Evolutionary conservation across 768 basidiomycete species (phyloP).

Genomic region (Tulasnella sp.): DNA sequence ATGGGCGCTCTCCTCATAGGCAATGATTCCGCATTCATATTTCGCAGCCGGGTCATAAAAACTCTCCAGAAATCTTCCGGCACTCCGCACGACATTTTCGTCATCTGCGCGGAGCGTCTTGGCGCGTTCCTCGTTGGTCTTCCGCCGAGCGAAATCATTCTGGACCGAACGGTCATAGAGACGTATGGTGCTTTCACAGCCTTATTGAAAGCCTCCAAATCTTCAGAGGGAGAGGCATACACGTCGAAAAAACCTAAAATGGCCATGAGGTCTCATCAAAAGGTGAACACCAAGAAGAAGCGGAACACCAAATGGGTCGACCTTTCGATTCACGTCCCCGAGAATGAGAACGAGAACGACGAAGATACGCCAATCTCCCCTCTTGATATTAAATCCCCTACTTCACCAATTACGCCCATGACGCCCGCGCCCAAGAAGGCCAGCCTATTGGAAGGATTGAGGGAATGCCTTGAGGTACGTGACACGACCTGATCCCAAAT

Average conservation of each 20-base stretch:
- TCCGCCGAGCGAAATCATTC: neutral
- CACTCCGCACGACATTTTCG: neutral
- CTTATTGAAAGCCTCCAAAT: neutral
- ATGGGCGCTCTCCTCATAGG: neutral
- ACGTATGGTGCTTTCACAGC: neutral
- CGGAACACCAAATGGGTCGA: neutral
- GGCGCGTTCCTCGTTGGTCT: neutral
- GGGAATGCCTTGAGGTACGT: neutral
- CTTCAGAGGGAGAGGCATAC: neutral
- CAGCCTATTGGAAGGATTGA: neutral
- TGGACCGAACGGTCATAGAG: neutral
- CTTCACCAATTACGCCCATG: neutral
- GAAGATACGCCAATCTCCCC: neutral
- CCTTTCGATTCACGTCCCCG: neutral
- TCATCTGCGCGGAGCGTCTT: neutral
- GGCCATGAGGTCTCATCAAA: neutral
- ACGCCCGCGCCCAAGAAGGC: neutral
- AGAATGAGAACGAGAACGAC: neutral
- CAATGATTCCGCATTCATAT: neutral
- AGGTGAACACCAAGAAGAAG: neutral
- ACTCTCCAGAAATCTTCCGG: neutral
- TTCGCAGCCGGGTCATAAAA: conserved; percentile 6
- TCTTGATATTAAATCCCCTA: neutral
- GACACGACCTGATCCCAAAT: neutral
- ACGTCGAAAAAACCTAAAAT: neutral